These are phyloP conservation scores for Dorcoceras hygrometricum DNA, from an alignment of 257 asterid genomes.

Conservation along the genomic window DNA sequence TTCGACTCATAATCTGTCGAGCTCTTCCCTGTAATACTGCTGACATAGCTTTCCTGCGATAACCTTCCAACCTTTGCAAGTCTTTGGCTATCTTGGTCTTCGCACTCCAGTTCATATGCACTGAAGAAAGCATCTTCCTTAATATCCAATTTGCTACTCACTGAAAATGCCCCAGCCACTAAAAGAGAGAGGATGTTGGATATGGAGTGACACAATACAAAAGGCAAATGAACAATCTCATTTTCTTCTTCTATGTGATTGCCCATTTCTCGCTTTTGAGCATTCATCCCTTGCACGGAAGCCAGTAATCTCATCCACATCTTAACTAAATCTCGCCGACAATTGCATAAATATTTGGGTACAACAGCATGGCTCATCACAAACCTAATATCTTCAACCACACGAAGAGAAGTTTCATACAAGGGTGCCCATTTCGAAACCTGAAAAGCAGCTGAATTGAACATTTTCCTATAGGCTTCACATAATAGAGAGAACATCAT, in stretches of 20 bases:
- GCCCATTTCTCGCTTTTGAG: constrained; percentile 87
- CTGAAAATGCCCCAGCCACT: constrained; percentile 81
- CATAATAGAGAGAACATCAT: constrained; percentile 14
- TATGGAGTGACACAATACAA: constrained; percentile 63
- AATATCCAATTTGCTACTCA: constrained; percentile 35
- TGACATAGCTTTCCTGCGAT: constrained; percentile 78
- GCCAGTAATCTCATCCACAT: constrained; percentile 82
- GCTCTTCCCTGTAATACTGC: constrained; percentile 56
- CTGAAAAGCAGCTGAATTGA: constrained; percentile 46
- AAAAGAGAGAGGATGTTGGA: constrained; percentile 73
- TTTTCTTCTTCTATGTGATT: constrained; percentile 81
- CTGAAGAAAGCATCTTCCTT: constrained; percentile 41
- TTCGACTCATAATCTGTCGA: constrained; percentile 42
- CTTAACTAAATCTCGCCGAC: constrained; percentile 67
- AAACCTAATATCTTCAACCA: constrained; percentile 82
- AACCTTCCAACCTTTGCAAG: constrained; percentile 95
- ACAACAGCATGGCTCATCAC: constrained; percentile 90
- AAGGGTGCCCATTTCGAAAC: constrained; percentile 74
- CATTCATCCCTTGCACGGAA: constrained; percentile 92
- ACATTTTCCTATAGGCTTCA: constrained; percentile 24
- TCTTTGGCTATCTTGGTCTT: constrained; percentile 71
- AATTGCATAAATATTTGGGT: constrained; percentile 60
- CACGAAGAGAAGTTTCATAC: constrained; percentile 72
- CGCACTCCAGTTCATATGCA: constrained; percentile 45
- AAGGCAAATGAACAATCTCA: constrained; percentile 74